Conservation (phyloP, 2,329 filamentous ascomycete species). For the Fusarium subtropicale region DNA sequence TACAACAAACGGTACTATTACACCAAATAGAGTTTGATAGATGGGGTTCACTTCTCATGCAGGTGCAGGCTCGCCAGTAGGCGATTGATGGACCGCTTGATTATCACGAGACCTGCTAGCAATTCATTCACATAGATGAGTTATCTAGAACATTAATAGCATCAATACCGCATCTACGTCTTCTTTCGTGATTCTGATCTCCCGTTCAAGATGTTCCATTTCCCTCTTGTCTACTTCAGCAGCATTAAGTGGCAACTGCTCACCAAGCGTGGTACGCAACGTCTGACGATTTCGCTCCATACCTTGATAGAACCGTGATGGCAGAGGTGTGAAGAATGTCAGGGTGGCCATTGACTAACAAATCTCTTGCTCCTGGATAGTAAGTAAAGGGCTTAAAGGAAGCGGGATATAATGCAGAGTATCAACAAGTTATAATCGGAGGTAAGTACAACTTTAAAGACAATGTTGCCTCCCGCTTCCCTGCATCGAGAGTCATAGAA, state of each 20-base stretch:
- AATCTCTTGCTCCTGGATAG: background rate
- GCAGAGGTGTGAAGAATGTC: too few relatives aligned
- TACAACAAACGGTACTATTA: background rate
- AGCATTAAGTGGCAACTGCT: too few relatives aligned
- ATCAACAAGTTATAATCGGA: background rate
- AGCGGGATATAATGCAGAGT: background rate
- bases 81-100: background rate
- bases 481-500: too few relatives aligned
- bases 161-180: fast-evolving
- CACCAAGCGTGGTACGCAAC: too few relatives aligned
- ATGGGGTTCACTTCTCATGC: background rate
- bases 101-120: background rate
- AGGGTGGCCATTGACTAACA: too few relatives aligned
- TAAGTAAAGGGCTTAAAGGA: background rate
- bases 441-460: too few relatives aligned
- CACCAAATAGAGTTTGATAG: background rate
- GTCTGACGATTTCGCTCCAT: too few relatives aligned
- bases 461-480: too few relatives aligned
- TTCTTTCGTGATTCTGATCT: background rate
- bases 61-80: background rate
- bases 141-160: background rate
- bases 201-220: background rate
- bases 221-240: background rate
- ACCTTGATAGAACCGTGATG: too few relatives aligned
- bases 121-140: background rate